Evolutionary conservation across 768 basidiomycete species (phyloP), one percentile per base, ranked within the genome.

Genomic region (Cyclocybe aegerita): DNA sequence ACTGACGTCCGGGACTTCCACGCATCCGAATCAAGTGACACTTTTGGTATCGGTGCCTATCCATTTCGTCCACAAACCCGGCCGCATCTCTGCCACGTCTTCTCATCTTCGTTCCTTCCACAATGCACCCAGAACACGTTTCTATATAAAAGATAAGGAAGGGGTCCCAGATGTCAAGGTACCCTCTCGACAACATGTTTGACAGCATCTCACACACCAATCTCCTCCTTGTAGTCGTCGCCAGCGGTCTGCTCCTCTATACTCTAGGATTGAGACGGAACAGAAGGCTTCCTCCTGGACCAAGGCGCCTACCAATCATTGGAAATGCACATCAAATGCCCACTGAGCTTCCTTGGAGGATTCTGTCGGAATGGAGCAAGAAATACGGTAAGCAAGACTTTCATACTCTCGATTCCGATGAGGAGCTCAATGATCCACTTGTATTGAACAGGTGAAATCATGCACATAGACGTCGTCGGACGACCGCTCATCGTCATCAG

Each of bases 321-420:
- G 55, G 58, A 10, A 59, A 59, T 44, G 39, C 43, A 3, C 49
- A 50, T 9, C 55, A 59, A 33, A 50, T 59, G 36, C 55, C 58
- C 11, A 52, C 41, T 7, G 39, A 34, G n/a, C 29, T 38, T 14
- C 39, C 43, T 5, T 59, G 55, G 55, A 37, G 46, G 23, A 39
- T 49, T 2, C 57, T 53, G 23, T 33, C 52, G 12, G 43, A 46
- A 7, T 56, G 52, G 58, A 36, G 46, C 10, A 52, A 56, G 33
- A 33, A 37, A 12, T 59, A 54, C 38, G 53, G 58, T 57, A 12
- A 17, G 52, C 39, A 7, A 7, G 23, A 23, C 14, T 11, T 38
- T 29, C 11, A 9, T 33, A 6, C 15, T 15, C 15, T 23, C 23
- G 23, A 36, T 7, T 4, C 9, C 9, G n/a, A 30, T 4, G n/a